Evolutionary conservation across 78 protist species (phyloP), one percentile per base, ranked within the genome.

Genomic region (Chrysochromulina tobinii): DNA sequence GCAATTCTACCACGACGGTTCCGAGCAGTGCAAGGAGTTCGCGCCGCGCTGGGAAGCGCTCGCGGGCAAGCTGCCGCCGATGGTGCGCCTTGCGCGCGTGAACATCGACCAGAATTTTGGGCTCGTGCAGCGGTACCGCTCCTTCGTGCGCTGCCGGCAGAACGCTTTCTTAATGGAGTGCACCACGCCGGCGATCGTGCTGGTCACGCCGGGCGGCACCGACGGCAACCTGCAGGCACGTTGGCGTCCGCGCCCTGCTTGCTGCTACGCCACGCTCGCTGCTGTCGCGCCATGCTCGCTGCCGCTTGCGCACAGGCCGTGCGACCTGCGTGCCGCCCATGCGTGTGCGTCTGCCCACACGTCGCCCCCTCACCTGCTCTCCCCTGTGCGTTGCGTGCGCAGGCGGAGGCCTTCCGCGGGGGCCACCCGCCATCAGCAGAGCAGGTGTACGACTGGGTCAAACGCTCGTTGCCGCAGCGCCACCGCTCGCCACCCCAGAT

Each of bases 41-140:
- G 48, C 18, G 11, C 58, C 59, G 50, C 57, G n/a, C 3, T 79
- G 87, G 87, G 58, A 51, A 14, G 87, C 87, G 38, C 87, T 79
- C 4, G 59, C 87, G 38, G 25, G 0, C 18, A 54, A 54, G 64
- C 38, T 79, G 61, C 38, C 21, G 48, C 87, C 87, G 61, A 79
- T 79, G 87, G 64, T 79, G 58, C 87, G 61, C 51, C 61, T 79
- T 17, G 87, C 23, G 23, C 57, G 87, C 27, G 87, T 79, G n/a
- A 54, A 20, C 87, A 23, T 54, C 17, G 64, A 79, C 64, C 48
- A 54, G 48, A 54, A 51, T 0, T 18, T 12, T 61, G 72, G 83
- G 25, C 51, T 75, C 23, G 59, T 50, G 18, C 83, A 75, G 57
- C 83, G 83, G 20, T 75, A 50, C 83, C 51, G 83, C n/a, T 12